Percentiles rank a stretch among this genome's conserved stretches.
Evolutionary conservation across 345 rosid genomes (phyloP).

Genomic region (Rubroshorea leprosula): DNA sequence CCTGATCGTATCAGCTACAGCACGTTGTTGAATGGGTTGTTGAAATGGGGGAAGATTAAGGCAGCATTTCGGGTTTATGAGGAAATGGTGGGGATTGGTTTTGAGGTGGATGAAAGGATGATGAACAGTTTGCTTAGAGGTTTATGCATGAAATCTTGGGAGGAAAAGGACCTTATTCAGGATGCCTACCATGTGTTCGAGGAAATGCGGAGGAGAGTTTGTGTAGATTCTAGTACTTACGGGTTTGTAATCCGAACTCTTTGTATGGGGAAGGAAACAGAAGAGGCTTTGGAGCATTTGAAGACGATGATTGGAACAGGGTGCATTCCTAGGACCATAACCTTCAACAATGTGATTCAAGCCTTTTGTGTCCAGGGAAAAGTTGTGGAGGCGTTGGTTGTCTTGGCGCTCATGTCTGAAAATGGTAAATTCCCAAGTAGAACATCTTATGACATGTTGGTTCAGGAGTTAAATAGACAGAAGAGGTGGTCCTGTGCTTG

Average conservation of each 20-base stretch:
- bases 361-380: conserved; percentile 35
- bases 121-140: conserved; percentile 38
- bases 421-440: conserved; percentile 26
- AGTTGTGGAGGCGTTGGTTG: conserved; percentile 33
- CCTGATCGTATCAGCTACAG: conserved; percentile 49
- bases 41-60: conserved; percentile 43
- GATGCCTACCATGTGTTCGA: conserved; percentile 42
- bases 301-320: conserved; percentile 30
- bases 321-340: conserved; percentile 29
- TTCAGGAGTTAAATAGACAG: conserved; percentile 40
- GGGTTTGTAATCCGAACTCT: conserved; percentile 31
- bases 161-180: conserved; percentile 26
- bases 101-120: conserved; percentile 36
- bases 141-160: conserved; percentile 33
- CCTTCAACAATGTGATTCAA: conserved; percentile 34
- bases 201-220: conserved; percentile 28
- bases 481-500: conserved; percentile 25
- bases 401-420: conserved; percentile 35
- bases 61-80: conserved; percentile 32
- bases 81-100: conserved; percentile 42
- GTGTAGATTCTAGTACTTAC: conserved; percentile 20
- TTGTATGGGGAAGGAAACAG: conserved; percentile 27
- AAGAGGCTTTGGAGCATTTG: conserved; percentile 33
- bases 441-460: conserved; percentile 31
- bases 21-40: conserved; percentile 45